phyloP scores from a whole-genome alignment of 2,329 filamentous ascomycete genomes.

The Cercospora sojina region DNA sequence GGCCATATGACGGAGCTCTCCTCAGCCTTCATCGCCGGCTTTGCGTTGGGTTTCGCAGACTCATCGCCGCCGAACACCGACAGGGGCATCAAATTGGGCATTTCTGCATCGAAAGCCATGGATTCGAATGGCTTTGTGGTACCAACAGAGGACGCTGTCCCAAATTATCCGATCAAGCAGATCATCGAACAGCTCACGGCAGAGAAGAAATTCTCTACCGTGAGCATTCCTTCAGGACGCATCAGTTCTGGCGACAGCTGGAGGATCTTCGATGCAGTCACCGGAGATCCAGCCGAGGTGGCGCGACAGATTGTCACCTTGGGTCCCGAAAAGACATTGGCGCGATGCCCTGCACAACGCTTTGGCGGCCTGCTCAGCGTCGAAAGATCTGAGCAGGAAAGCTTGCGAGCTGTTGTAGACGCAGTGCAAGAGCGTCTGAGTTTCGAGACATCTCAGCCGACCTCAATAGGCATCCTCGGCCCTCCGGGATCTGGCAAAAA shows the following conservation, averaged over 20 bases:
- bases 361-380: conserved; percentile 35
- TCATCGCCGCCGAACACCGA: conserved; percentile 34
- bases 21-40: conserved; percentile 37
- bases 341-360: conserved; percentile 31
- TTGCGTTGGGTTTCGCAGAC: conserved; percentile 37
- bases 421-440: conserved; percentile 34
- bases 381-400: conserved; percentile 37
- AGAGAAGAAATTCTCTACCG: conserved; percentile 30
- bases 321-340: conserved; percentile 35
- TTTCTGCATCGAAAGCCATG: conserved; percentile 33
- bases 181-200: conserved; percentile 29
- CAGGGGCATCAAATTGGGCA: conserved; percentile 33
- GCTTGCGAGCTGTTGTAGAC: conserved; percentile 33
- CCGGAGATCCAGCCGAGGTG: conserved; percentile 37
- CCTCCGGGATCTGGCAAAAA: conserved; percentile 38
- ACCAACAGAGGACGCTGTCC: conserved; percentile 27
- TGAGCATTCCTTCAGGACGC: conserved; percentile 35
- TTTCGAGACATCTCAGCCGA: conserved; percentile 28
- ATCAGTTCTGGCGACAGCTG: conserved; percentile 39
- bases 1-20: conserved; percentile 31
- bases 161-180: conserved; percentile 33
- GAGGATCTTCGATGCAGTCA: conserved; percentile 37
- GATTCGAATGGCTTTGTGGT: conserved; percentile 31
- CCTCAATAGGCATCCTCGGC: conserved; percentile 36
- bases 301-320: conserved; percentile 36